Evolutionary conservation across 768 basidiomycete species (phyloP), one percentile per base, ranked within the genome.

Genomic region (Termitomyces sp.): DNA sequence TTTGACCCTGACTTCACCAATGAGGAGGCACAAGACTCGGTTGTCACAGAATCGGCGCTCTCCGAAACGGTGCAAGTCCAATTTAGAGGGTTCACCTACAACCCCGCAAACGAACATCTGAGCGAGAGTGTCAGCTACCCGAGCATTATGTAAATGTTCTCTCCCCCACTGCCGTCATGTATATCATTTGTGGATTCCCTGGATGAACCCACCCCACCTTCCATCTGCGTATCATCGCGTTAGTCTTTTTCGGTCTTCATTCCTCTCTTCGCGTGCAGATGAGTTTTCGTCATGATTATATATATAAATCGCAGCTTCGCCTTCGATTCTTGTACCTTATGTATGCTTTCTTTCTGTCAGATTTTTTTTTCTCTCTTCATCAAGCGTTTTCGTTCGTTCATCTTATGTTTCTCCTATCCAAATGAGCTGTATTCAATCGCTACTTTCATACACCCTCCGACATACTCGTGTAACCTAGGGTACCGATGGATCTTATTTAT

Each of bases 1-100:
- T 98, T 99, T 73, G 97, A 98, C 70, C 82, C 93, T 24, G 96
- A 98, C 70, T 99, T 99, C 68, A 98, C 95, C 28, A 90, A 87
- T 58, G 96, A 99, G 69, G 87, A 91, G 54, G 89, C 95, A 2
- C 85, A 92, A 63, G 96, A 99, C 71, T 95, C 93, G 1, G 94
- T 98, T 53, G 96, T 99, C 38, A 91, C 90, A 60, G 93, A 94
- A 65, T 94, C 92, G 3, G 86, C 83, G 26, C 74, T 99, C 37
- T 94, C 91, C 15, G 90, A 97, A 76, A 98, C 95, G 0, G 93
- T 99, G 2, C 96, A 99, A 68, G 93, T 94, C 64, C 93, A 95
- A 69, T 98, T 98, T 80, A 77, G 80, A 63, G 90, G 90, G 26
- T 93, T 93, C 73, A 93, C 90, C 5, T 93, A 92, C 68, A 91